Base-by-base conservation (phyloP, 257 asterid species). In the Capsicum baccatum region DNA sequence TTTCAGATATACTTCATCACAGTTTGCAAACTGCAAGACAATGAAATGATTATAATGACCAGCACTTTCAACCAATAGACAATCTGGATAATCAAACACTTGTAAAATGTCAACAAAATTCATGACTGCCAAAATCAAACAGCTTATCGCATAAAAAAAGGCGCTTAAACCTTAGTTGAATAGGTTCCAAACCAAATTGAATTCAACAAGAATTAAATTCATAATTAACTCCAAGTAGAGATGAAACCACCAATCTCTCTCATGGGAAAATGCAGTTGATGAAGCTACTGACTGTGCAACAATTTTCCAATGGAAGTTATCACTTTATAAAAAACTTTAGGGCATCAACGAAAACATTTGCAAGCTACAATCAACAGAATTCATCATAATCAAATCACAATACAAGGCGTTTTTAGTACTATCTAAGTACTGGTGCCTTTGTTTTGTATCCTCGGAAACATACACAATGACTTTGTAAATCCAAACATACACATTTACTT, bases 221-320 rank as follows among this genome's bases (percentile, higher is more conserved):
- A 26, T 17, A 54, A 76, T 14, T 76, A 76, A 26, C 15, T 26
- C 17, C 33, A 14, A 52, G 26, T 52, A 76, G 33, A 13, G 21
- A 33, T 78, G 64, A 54, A 54, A 52, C 47, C 14, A 33, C 21
- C 15, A 17, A 78, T 13, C 50, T 14, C 47, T 17, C 47, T 54
- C 15, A 14, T 8, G 9, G 48, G 8, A 54, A 16, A 78, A 54
- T 33, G 50, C 64, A 54, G 63, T 21, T 73, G n/a, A 73, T 16
- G 48, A 73, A 73, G 39, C 80, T 73, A 73, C n/a, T 73, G n/a
- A 47, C 76, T 14, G 76, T 35, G 50, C 50, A 69, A 47, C 78
- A 16, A 15, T 39, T 9, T 44, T 9, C 37, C 9, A 10, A 17
- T 16, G 79, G 37, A 47, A n/a, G 1, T 71, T 44, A 7, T 71